Evolutionary conservation across 129 eudicot genomes (phyloP), one percentile per base, ranked within the genome.

Genomic region (Sambucus nigra): DNA sequence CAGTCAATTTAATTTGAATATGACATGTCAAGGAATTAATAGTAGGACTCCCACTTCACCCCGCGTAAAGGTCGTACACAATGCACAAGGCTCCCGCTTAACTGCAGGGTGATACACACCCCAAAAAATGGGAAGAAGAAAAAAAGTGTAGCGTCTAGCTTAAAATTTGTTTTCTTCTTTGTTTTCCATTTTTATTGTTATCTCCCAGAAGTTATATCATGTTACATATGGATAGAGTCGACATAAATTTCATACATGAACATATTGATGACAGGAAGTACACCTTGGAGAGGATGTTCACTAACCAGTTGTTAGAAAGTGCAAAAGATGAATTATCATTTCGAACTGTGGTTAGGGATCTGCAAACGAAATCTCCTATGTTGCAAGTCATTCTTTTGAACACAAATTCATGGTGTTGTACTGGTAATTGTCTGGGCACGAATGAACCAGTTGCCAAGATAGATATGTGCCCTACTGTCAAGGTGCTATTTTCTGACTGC

Each of bases 301-400:
- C 95, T 7, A 74, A 65, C 61, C 91, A 79, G 32, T 79, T 92
- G 73, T 62, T 79, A 70, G 95, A 82, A 71, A 82, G 72, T 57
- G 99, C 99, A 51, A 74, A 86, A 56, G 99, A 86, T 40, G 99
- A 92, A 77, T 69, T 92, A 47, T 86, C 99, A 25, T 92, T 79
- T 57, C 82, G 95, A 65, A 80, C 95, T 4, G 75, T 82, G 64
- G 73, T 86, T 53, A 74, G 77, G 65, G 80, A 92, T 72, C 59
- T 92, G 64, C 74, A 82, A 60, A 76, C 80, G 16, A 80, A 73
- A 65, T 59, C 65, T 35, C 81, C 82, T 19, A 50, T 64, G 66
- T 26, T 82, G 78, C 79, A 82, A 65, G 72, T 92, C 64, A 71
- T 92, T 72, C 81, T 92, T 47, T 50, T 92, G 46, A 92, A 92